These are phyloP conservation scores for Phoma sp. DNA, from an alignment of 2,329 filamentous ascomycete genomes.

Conservation along the genomic window DNA sequence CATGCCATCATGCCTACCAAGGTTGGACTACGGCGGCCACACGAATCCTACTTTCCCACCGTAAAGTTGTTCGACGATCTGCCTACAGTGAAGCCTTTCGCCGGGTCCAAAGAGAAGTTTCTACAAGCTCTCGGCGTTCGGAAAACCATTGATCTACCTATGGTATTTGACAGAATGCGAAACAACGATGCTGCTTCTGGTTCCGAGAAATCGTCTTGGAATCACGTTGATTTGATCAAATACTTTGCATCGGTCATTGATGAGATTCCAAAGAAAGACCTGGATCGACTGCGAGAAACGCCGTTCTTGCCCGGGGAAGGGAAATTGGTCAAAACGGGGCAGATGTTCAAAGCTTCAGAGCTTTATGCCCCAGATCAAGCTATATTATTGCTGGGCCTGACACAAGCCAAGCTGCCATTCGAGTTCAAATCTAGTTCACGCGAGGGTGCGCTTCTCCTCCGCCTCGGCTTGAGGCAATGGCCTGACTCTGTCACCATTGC, in stretches of 20 bases:
- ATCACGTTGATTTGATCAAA: conserved; percentile 91
- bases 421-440: conserved; percentile 59
- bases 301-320: conserved; percentile 77
- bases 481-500: conserved; percentile 78
- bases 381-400: conserved; percentile 39
- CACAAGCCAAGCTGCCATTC: conserved; percentile 75
- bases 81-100: conserved; percentile 74
- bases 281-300: conserved; percentile 77
- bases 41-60: conserved; percentile 88
- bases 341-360: conserved; percentile 46
- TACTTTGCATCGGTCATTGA: conserved; percentile 89
- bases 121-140: conserved; percentile 82
- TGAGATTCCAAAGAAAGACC: conserved; percentile 84
- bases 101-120: conserved; percentile 89
- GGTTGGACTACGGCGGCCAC: conserved; percentile 82
- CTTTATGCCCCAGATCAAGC: conserved; percentile 46
- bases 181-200: conserved; percentile 60
- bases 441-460: conserved; percentile 77
- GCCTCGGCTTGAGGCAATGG: conserved; percentile 74
- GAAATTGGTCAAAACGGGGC: conserved; percentile 30
- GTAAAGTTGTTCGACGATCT: conserved; percentile 96
- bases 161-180: conserved; percentile 88
- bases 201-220: conserved; percentile 70
- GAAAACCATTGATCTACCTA: conserved; percentile 92
- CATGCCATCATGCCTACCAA: conserved; percentile 88